These are phyloP conservation scores for Parsonsia alboflavescens DNA, from an alignment of 257 asterid genomes.

Conservation along the genomic window DNA sequence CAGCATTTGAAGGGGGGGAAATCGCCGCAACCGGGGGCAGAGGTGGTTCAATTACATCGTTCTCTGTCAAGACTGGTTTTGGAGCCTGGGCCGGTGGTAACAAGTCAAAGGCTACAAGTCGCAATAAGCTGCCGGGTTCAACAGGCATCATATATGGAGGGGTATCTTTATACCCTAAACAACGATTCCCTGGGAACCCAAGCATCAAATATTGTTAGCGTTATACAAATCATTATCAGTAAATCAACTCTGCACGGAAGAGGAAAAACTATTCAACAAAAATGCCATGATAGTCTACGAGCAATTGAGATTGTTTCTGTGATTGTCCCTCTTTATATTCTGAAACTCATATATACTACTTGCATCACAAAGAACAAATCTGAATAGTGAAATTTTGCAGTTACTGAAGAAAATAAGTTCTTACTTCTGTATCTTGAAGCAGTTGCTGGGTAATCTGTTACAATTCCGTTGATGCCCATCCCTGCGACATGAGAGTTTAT, in stretches of 20 bases:
- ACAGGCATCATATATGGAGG: conserved; percentile 63
- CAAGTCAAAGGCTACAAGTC: conserved; percentile 16
- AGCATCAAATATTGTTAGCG: conserved; percentile 10
- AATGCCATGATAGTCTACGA: not conserved
- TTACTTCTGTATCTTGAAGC: conserved; percentile 73
- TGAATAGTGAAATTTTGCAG: not conserved
- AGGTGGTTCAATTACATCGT: conserved; percentile 59
- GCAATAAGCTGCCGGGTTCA: conserved; percentile 50
- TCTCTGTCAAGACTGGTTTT: conserved; percentile 43
- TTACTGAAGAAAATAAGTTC: conserved; percentile 17
- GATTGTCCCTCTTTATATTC: not conserved
- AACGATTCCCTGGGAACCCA: conserved; percentile 57
- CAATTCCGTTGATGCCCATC: conserved; percentile 45
- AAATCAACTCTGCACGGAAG: not conserved
- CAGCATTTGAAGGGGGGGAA: conserved; percentile 19
- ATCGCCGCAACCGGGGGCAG: conserved; percentile 50
- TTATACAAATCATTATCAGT: not conserved
- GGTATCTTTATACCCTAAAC: conserved; percentile 37
- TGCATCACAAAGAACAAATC: not conserved
- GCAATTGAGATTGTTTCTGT: not conserved
- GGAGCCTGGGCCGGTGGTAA: conserved; percentile 84
- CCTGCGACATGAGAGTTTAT: conserved; percentile 29
- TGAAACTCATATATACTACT: not conserved
- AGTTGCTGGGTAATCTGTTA: conserved; percentile 69
- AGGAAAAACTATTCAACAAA: not conserved